phyloP scores from a whole-genome alignment of 1,284 basidiomycete genomes.

The Phylloboletellus chloephorus region DNA sequence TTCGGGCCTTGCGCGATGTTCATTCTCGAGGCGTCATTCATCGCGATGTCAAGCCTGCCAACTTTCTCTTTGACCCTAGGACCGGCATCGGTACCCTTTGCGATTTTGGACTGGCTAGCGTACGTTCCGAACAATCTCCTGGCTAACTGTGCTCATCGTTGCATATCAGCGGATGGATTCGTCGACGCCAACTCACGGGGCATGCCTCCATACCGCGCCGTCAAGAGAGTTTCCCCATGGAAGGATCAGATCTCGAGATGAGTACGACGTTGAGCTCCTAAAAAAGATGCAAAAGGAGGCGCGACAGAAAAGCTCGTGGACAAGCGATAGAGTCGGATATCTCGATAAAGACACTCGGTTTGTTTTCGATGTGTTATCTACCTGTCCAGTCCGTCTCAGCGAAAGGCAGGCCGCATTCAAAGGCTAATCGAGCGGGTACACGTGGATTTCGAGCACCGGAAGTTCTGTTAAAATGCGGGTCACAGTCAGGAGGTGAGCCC shows the following conservation, averaged over 20 bases:
- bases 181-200: constrained; percentile 42
- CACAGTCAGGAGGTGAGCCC: constrained; percentile 81
- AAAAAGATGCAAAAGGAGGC: constrained; percentile 58
- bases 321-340: constrained; percentile 69
- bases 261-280: constrained; percentile 42
- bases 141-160: constrained; percentile 6
- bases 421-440: constrained; percentile 96
- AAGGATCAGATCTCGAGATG: constrained; percentile 35
- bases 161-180: constrained; percentile 50
- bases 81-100: constrained; percentile 85
- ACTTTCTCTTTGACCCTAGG: constrained; percentile 91
- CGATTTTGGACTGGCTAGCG: constrained; percentile 93
- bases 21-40: constrained; percentile 90
- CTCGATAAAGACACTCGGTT: constrained; percentile 64
- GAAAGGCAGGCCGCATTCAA: constrained; percentile 67
- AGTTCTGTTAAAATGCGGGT: constrained; percentile 91
- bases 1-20: constrained; percentile 85
- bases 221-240: constrained; percentile 66
- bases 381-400: constrained; percentile 11
- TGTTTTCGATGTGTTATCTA: constrained; percentile 10
- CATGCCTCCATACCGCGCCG: constrained; percentile 71
- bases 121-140: constrained; percentile 37
- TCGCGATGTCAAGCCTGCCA: constrained; percentile 97
- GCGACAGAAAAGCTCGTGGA: constrained; percentile 46
- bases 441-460: constrained; percentile 96